Percentiles rank a stretch among this genome's conserved stretches.
Conservation (phyloP, 257 asterid species). For the Fraxinus cuspidata region DNA sequence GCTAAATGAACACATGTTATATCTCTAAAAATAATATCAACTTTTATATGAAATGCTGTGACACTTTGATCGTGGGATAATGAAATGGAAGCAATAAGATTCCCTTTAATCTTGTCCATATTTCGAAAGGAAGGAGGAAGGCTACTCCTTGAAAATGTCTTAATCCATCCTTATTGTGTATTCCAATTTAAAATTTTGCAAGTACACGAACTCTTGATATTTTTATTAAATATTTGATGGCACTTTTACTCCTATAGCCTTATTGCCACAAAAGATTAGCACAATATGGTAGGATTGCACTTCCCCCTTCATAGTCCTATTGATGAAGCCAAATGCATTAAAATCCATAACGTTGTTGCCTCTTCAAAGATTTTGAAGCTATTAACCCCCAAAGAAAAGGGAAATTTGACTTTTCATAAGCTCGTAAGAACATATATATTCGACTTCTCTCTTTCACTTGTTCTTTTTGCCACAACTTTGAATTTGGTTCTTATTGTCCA, state of each 20-base stretch:
- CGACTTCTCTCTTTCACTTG: neutral
- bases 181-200: too few species aligned
- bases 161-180: too few species aligned
- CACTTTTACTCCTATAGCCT: neutral
- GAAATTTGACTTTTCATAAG: slow-evolving; percentile 49
- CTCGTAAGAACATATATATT: slow-evolving; percentile 35
- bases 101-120: too few species aligned
- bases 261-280: slow-evolving; percentile 2
- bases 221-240: neutral
- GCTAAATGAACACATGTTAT: neutral
- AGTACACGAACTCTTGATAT: neutral
- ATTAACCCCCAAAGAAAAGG: slow-evolving; percentile 14
- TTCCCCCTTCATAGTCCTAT: neutral
- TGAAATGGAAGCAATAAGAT: too few species aligned
- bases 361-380: slow-evolving; percentile 45
- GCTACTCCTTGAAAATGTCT: too few species aligned
- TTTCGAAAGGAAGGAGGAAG: neutral
- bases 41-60: neutral
- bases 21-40: too few species aligned
- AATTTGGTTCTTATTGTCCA: slow-evolving; percentile 1
- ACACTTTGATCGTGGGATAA: too few species aligned
- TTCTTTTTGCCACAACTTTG: neutral
- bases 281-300: slow-evolving; percentile 25
- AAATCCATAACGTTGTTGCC: slow-evolving; percentile 31
- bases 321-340: slow-evolving; percentile 11